These are phyloP conservation scores for Helichrysum umbraculigerum DNA, from an alignment of 129 eudicot genomes.

Conservation along the genomic window DNA sequence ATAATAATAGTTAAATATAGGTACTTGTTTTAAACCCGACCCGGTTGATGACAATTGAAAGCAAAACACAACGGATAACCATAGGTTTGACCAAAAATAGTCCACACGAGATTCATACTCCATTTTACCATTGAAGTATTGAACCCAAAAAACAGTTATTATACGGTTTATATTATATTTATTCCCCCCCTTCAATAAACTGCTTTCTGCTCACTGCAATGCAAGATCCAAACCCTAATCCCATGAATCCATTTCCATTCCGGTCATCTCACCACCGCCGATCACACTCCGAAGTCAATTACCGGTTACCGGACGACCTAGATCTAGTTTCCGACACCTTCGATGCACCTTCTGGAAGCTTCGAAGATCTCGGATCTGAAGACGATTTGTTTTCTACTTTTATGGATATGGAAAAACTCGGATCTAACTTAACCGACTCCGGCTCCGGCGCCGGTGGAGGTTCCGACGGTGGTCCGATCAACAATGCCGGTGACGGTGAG, in stretches of 20 bases:
- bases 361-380: slow-evolving; percentile 71
- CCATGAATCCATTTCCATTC: slow-evolving; percentile 42
- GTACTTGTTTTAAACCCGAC: slow-evolving; percentile 3
- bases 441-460: too few species aligned
- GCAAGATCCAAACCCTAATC: slow-evolving; percentile 56
- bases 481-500: slow-evolving; percentile 45
- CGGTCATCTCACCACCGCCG: slow-evolving; percentile 75
- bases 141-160: slow-evolving; percentile 30
- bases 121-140: background rate
- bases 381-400: slow-evolving; percentile 78
- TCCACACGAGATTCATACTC: slow-evolving; percentile 27
- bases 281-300: slow-evolving; percentile 83
- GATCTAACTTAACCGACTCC: slow-evolving; percentile 34
- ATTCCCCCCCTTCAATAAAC: slow-evolving; percentile 9
- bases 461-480: slow-evolving; percentile 18
- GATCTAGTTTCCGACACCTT: slow-evolving; percentile 62
- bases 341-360: slow-evolving; percentile 65
- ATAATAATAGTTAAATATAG: too few species aligned
- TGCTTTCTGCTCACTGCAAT: slow-evolving; percentile 26
- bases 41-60: slow-evolving; percentile 7
- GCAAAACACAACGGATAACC: slow-evolving; percentile 26
- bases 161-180: too few species aligned
- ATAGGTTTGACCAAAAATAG: slow-evolving; percentile 27
- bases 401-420: slow-evolving; percentile 73
- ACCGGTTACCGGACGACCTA: slow-evolving; percentile 74